Evolutionary conservation across 1,284 basidiomycete species (phyloP), one percentile per base, ranked within the genome.

Genomic region (Malassezia globosa): DNA sequence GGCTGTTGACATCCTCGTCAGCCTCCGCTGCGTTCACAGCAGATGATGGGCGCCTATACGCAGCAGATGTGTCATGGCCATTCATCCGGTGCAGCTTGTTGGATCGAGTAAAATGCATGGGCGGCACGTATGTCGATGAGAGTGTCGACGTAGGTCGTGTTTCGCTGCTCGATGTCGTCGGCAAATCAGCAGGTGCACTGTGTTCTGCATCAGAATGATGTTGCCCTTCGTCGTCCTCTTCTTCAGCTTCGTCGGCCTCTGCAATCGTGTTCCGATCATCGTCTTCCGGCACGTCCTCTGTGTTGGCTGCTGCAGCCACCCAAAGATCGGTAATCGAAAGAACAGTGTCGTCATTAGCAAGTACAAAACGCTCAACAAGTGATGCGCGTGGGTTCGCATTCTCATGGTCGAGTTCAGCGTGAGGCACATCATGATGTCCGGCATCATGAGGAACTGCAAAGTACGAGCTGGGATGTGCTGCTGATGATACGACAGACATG

Each of bases 271-370:
- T 82, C 3, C 80, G 79, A 54, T 84, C 80, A 56, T 85, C 83
- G 60, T 53, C 56, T 24, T 67, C 60, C 0, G 56, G 54, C 13
- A 70, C 63, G 35, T 67, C 64, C 18, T 64, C 53, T 31, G 35
- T 42, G 13, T 86, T 87, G 75, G 88, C 86, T 3, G 88, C 88
- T 19, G 87, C 83, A 8, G 87, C 87, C 51, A 92, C 84, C 87
- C 88, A 92, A 13, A 92, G 75, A 73, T 90, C 87, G 4, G 85
- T 83, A 58, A 92, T 84, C 56, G 82, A 84, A 42, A 84, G 86
- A 6, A 89, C 85, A 1, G 84, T 82, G 64, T 86, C 84, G 69
- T 89, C 86, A 72, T 90, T 89, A 4, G 88, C 86, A 46, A 69
- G 49, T 38, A 72, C 46, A 46, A 72, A 73, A 42, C 73, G 59